Base-by-base conservation (phyloP, 805 yeast species). In the Yarrowia sp. region DNA sequence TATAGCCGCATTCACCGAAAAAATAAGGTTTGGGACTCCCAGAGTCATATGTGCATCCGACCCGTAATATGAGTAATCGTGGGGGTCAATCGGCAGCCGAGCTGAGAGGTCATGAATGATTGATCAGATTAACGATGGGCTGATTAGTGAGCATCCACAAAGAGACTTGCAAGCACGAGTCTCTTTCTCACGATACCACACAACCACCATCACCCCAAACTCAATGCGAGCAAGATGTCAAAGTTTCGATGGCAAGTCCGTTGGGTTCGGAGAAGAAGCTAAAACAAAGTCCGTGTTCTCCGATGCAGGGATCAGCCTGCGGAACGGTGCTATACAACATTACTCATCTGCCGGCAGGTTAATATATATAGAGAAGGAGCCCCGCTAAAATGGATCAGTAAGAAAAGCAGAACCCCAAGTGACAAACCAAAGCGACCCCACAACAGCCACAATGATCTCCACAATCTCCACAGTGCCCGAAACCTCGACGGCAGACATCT, bases 221-320 rank as follows among this genome's bases (percentile, higher is more conserved):
- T 9, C 15, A 14, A 39, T 14, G 19, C 44, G 7, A 40, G 38
- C 13, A 36, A 36, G 38, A 24, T 36, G 38, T 36, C 38, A 36
- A 36, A 36, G 38, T 36, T 36, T 9, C 38, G 38, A 36, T 19
- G 30, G 14, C 47, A 43, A 20, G 33, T 14, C n/a, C n/a, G 33
- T 9, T 9, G n/a, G 14, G 30, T 6, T 20, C 49, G 49, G 30
- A 44, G 30, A 14, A 42, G 46, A n/a, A 24, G 30, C 30, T 24
- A 17, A 46, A 46, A 14, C 14, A 24, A 46, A 44, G n/a, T 55
- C 61, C 61, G 61, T 39, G n/a, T 10, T 39, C 49, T 40, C 63
- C 63, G 46, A 55, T 55, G 63, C 63, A 55, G 63, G 63, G 63
- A 55, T 55, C 63, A 24, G 47, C 36, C 19, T 39, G 61, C 61